Base-by-base conservation (phyloP, 306 rosid species). In the Citrullus mucosospermus region DNA sequence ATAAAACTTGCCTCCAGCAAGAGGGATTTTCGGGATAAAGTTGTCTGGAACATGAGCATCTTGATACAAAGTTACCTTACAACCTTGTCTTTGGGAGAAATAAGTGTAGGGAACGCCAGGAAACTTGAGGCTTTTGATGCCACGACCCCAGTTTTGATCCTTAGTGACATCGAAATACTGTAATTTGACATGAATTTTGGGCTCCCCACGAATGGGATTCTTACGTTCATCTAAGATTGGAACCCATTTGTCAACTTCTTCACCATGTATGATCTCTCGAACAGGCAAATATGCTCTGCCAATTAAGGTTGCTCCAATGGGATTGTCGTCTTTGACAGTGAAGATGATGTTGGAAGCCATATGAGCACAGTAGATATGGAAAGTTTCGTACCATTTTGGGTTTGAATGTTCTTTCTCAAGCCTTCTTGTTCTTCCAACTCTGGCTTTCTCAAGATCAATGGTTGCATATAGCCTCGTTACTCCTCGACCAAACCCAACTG, bases 31-130 rank as follows among this genome's bases (percentile, higher is more conserved):
- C 30, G 89, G 89, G 36, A 86, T 61, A 58, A 86, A 86, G 0
- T 82, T 82, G 51, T 86, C 89, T 1, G 89, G 89, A 67, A 86
- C 82, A 68, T 86, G 89, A 54, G 89, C 87, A 61, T 86, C 89
- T 78, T 84, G 87, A 58, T 82, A 86, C 14, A 86, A 75, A 57
- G 85, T 79, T 20, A 86, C 84, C 76, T 60, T 86, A 57, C 89
- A 86, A 10, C 87, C 89, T 13, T 14, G 76, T 82, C 89, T 82
- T 78, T 86, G 89, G 11, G 89, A 59, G 84, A 51, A 84, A 55
- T 71, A 86, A 8, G 89, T 86, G 43, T 84, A 86, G 8, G 89
- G 89, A 30, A 86, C 89, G 9, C 89, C 89, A 46, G 89, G 89
- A 84, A 79, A 86, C 67, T 83, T 86, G 43, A 82, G 41, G 38